Evolutionary conservation across 2,329 filamentous ascomycete genomes (phyloP).

Genomic region (Neocucurbitaria cava): DNA sequence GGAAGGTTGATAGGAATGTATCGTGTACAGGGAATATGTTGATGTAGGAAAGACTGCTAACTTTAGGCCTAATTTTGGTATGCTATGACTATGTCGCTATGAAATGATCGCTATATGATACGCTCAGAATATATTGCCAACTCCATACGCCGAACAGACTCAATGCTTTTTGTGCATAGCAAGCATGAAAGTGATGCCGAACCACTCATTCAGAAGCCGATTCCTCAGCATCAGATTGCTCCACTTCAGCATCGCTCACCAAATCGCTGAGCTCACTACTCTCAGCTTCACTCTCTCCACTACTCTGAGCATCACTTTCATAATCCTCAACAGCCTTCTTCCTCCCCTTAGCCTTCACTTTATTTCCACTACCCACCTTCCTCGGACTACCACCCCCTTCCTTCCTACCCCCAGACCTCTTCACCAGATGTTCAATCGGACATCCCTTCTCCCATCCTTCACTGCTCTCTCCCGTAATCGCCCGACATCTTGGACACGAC

Average conservation of each 20-base stretch:
- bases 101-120: not conserved
- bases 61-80: too few relatives aligned
- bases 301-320: conserved; percentile 36
- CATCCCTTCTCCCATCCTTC: conserved; percentile 70
- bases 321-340: conserved; percentile 24
- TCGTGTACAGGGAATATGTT: too few relatives aligned
- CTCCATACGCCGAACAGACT: not conserved
- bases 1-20: too few relatives aligned
- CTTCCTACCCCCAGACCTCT: conserved; percentile 63
- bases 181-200: too few relatives aligned
- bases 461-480: conserved; percentile 66
- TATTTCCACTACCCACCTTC: conserved; percentile 24
- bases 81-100: not conserved
- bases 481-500: conserved; percentile 65
- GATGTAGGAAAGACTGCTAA: too few relatives aligned
- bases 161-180: too few relatives aligned
- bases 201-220: not conserved
- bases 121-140: not conserved
- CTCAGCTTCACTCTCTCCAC: conserved; percentile 19
- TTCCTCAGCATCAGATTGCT: conserved; percentile 11
- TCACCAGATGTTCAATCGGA: conserved; percentile 69
- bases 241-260: conserved; percentile 35
- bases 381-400: conserved; percentile 29
- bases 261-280: conserved; percentile 31
- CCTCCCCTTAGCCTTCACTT: conserved; percentile 17